Evolutionary conservation across 148 eudicot species (phyloP).

Genomic region (Vaccinium corymbosum): DNA sequence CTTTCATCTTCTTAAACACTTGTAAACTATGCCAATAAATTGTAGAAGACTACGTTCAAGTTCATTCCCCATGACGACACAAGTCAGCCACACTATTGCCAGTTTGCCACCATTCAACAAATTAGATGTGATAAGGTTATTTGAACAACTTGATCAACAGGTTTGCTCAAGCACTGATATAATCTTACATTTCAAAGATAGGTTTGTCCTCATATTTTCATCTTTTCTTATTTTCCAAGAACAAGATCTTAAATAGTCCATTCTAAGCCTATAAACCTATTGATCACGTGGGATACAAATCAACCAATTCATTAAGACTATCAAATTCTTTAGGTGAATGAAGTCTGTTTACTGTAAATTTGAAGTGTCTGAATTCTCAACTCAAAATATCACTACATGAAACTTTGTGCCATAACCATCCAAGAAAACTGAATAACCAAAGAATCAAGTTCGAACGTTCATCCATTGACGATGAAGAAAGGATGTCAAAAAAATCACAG

Average conservation of each 20-base stretch:
- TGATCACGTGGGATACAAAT: neutral
- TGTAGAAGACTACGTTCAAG: neutral
- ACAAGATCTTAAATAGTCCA: neutral
- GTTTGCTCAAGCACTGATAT: neutral
- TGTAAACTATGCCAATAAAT: neutral
- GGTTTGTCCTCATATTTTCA: neutral
- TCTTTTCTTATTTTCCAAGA: neutral
- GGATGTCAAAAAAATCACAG: neutral
- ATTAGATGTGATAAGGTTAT: neutral
- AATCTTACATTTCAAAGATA: neutral
- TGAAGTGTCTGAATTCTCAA: neutral
- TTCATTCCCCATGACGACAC: neutral
- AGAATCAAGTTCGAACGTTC: neutral
- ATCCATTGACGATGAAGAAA: neutral
- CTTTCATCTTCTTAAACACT: no score
- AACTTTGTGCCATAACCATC: neutral
- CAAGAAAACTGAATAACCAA: neutral
- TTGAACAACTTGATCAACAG: neutral
- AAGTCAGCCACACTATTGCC: neutral
- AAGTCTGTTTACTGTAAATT: neutral
- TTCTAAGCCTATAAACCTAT: neutral
- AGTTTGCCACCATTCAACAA: neutral
- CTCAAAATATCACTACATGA: neutral
- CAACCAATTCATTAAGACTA: neutral
- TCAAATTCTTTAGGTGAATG: no score